Percentiles rank a stretch among this genome's conserved stretches.
These are phyloP conservation scores for Radiomyces spectabilis DNA, from an alignment of 192 early-diverging fungal species.

Conservation along the genomic window DNA sequence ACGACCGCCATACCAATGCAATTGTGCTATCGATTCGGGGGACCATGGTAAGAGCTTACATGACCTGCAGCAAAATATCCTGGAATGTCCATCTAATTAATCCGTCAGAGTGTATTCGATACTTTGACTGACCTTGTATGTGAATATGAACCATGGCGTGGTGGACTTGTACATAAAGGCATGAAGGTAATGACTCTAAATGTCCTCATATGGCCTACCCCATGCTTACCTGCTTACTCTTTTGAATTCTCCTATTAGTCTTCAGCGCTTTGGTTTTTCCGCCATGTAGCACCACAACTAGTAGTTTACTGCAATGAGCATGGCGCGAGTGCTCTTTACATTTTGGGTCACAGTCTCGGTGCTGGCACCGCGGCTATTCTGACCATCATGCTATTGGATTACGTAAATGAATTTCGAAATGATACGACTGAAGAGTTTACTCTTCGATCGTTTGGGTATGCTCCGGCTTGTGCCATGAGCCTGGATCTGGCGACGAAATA, in stretches of 20 bases:
- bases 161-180: conserved; percentile 71
- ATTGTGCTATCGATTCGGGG: conserved; percentile 66
- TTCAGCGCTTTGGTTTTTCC: conserved; percentile 70
- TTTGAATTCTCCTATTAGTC: conserved; percentile 12
- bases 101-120: conserved; percentile 55
- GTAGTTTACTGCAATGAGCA: conserved; percentile 54
- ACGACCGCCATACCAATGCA: conserved; percentile 54
- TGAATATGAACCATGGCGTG: conserved; percentile 75
- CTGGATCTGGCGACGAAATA: conserved; percentile 43
- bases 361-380: conserved; percentile 64
- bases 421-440: conserved; percentile 27
- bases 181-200: conserved; percentile 40
- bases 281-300: conserved; percentile 56
- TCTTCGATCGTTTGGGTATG: conserved; percentile 43
- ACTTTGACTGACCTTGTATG: conserved; percentile 72
- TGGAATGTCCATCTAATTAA: neutral
- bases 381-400: conserved; percentile 66
- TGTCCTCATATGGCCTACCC: neutral
- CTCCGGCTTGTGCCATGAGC: conserved; percentile 39
- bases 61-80: no score
- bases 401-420: conserved; percentile 42
- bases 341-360: conserved; percentile 76
- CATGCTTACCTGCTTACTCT: neutral
- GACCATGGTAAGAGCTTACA: conserved; percentile 56
- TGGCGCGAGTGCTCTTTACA: conserved; percentile 47